Percentiles rank a stretch among this genome's conserved stretches.
phyloP scores from a whole-genome alignment of 176 grass and related monocot genomes.

The Olyra latifolia region DNA sequence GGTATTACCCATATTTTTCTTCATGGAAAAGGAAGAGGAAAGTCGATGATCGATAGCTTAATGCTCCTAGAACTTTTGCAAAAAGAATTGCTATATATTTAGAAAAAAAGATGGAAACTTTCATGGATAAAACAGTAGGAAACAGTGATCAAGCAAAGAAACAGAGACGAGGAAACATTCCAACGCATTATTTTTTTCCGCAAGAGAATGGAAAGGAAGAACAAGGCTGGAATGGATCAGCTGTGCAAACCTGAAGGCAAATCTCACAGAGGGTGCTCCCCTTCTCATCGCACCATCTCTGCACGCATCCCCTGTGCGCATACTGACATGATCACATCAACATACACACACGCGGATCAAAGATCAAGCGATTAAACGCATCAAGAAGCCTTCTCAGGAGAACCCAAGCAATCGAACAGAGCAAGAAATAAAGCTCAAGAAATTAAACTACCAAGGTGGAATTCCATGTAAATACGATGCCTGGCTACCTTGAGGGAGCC shows the following conservation, averaged over 20 bases:
- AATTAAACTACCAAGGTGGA: not conserved
- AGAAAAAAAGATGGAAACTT: not conserved
- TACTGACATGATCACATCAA: constrained; percentile 33
- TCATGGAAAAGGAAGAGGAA: not conserved
- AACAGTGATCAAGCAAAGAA: not conserved
- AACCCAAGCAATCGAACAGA: not conserved
- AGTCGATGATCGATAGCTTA: not conserved
- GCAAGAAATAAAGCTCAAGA: not conserved
- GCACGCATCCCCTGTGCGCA: constrained; percentile 82
- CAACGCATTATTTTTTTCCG: not conserved
- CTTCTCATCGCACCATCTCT: constrained; percentile 99
- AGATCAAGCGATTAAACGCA: not conserved
- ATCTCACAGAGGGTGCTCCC: constrained; percentile 88
- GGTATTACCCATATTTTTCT: not conserved
- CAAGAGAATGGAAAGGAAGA: not conserved
- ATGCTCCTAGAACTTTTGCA: not conserved
- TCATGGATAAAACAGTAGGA: constrained; percentile 21
- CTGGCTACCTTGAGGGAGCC: constrained; percentile 69
- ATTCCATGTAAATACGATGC: not conserved
- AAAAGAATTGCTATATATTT: not conserved
- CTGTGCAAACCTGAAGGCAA: constrained; percentile 68
- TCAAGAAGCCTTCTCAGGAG: not conserved
- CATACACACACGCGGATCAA: not conserved
- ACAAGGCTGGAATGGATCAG: not conserved
- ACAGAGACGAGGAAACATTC: not conserved